A percentile compares a stretch with the other conserved stretches of the same genome.
phyloP scores from a whole-genome alignment of 2,329 filamentous ascomycete species.

The Stachybotrys echinatus region DNA sequence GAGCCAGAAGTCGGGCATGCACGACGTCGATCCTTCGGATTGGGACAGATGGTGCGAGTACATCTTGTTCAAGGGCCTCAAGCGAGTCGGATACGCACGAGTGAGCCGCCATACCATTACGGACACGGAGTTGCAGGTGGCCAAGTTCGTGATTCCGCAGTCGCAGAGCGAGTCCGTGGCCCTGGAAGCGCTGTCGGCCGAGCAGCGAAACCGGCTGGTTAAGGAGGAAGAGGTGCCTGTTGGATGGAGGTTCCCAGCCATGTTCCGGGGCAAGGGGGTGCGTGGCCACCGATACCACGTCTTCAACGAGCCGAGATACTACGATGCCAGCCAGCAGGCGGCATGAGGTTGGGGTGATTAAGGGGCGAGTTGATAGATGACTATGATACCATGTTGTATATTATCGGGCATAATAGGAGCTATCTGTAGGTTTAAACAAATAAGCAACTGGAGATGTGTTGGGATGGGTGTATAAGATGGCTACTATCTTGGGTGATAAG shows the following conservation, averaged over 20 bases:
- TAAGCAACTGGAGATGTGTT: too few species aligned
- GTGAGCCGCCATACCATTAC: slow-evolving; percentile 89
- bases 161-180: slow-evolving; percentile 50
- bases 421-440: too few species aligned
- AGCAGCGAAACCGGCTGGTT: slow-evolving; percentile 54
- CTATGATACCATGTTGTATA: neutral
- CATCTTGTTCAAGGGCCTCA: slow-evolving; percentile 87
- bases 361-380: neutral
- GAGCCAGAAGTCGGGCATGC: slow-evolving; percentile 80
- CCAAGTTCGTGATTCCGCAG: slow-evolving; percentile 81
- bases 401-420: neutral
- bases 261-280: slow-evolving; percentile 83
- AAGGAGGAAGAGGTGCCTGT: slow-evolving; percentile 69
- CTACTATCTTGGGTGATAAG: too few species aligned
- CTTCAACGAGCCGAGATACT: slow-evolving; percentile 85
- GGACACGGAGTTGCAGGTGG: slow-evolving; percentile 94
- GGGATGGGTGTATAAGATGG: too few species aligned
- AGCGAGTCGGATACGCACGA: slow-evolving; percentile 81
- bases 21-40: slow-evolving; percentile 85
- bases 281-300: slow-evolving; percentile 91
- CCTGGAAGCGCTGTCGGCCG: slow-evolving; percentile 34
- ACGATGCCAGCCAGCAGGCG: slow-evolving; percentile 16
- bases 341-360: neutral
- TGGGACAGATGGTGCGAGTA: slow-evolving; percentile 99
- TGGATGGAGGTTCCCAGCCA: slow-evolving; percentile 74